These are phyloP conservation scores for Eutypa lata DNA, from an alignment of 2,329 filamentous ascomycete species.

Conservation along the genomic window DNA sequence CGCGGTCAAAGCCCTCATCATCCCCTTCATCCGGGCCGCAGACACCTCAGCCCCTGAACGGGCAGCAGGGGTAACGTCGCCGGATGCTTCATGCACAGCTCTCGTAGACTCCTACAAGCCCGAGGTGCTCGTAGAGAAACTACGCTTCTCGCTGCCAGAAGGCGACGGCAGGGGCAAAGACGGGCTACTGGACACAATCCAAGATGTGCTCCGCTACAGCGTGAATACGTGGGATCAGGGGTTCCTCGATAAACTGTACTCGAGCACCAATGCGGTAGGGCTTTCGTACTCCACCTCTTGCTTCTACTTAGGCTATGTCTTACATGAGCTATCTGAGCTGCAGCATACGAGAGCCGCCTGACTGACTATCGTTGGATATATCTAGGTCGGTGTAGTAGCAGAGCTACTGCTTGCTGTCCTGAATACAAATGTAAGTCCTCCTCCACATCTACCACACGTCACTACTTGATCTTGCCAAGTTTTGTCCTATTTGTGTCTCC, in stretches of 20 bases:
- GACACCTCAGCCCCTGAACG: constrained; percentile 59
- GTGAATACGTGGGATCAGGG: constrained; percentile 99
- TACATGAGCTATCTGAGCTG: no score
- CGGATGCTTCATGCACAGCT: constrained; percentile 46
- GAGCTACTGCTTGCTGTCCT: constrained; percentile 81
- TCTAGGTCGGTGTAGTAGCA: constrained; percentile 72
- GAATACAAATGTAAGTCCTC: constrained; percentile 74
- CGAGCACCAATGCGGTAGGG: constrained; percentile 81
- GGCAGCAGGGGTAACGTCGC: constrained; percentile 40
- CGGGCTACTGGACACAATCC: constrained; percentile 69
- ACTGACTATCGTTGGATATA: background rate
- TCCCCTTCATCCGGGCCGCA: constrained; percentile 69
- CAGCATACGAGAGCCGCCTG: no score
- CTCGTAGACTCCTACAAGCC: constrained; percentile 63
- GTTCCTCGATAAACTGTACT: constrained; percentile 93
- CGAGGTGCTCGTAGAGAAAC: constrained; percentile 50
- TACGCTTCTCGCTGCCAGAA: constrained; percentile 57
- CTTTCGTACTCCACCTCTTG: constrained; percentile 21
- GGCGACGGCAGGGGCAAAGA: constrained; percentile 61
- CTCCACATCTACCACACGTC: no score
- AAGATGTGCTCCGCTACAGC: constrained; percentile 73
- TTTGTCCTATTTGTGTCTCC: no score
- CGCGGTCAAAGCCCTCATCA: constrained; percentile 63
- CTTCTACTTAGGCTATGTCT: background rate
- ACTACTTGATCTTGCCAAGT: no score